phyloP scores from a whole-genome alignment of 2,329 filamentous ascomycete genomes.

The Cladosporium sp. region DNA sequence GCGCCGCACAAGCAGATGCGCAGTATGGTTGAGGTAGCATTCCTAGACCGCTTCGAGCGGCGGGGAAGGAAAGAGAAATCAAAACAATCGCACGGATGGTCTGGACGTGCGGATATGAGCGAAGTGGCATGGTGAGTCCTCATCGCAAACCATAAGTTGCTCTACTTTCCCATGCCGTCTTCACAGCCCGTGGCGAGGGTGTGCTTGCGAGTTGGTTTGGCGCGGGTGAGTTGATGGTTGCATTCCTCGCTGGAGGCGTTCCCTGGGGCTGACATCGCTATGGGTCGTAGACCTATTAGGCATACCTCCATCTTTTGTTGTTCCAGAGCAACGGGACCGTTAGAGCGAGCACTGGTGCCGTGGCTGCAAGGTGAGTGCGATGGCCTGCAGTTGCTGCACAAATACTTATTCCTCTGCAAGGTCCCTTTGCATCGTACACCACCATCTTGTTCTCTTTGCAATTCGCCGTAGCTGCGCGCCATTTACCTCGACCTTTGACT shows the following conservation, averaged over 20 bases:
- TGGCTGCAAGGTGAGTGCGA: slow-evolving; percentile 25
- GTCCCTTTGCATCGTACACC: slow-evolving; percentile 22
- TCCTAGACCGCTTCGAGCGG: slow-evolving; percentile 28
- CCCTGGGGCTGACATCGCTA: slow-evolving; percentile 20
- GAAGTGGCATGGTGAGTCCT: not conserved
- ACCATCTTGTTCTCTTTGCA: slow-evolving; percentile 26
- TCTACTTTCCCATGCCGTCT: not conserved
- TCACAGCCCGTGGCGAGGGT: slow-evolving; percentile 7
- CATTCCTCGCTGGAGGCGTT: slow-evolving; percentile 36
- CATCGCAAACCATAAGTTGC: slow-evolving; percentile 9
- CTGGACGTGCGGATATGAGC: slow-evolving; percentile 1
- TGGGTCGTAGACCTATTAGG: slow-evolving; percentile 15
- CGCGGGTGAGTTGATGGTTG: slow-evolving; percentile 23
- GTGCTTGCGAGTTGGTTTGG: slow-evolving; percentile 15
- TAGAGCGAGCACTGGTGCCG: slow-evolving; percentile 18
- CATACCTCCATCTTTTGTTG: slow-evolving; percentile 24
- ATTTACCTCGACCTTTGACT: slow-evolving; percentile 1
- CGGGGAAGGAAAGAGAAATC: slow-evolving; percentile 15
- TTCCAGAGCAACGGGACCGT: slow-evolving; percentile 26
- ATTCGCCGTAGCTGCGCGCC: slow-evolving; percentile 17
- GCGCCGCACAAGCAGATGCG: slow-evolving; percentile 17
- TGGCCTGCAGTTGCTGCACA: slow-evolving; percentile 26
- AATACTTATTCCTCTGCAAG: slow-evolving; percentile 32
- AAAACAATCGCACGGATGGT: slow-evolving; percentile 19
- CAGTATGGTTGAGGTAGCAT: slow-evolving; percentile 24